Base-by-base conservation (phyloP, 352 stramenopile genomes). In the Pythium scleroteichum region DNA sequence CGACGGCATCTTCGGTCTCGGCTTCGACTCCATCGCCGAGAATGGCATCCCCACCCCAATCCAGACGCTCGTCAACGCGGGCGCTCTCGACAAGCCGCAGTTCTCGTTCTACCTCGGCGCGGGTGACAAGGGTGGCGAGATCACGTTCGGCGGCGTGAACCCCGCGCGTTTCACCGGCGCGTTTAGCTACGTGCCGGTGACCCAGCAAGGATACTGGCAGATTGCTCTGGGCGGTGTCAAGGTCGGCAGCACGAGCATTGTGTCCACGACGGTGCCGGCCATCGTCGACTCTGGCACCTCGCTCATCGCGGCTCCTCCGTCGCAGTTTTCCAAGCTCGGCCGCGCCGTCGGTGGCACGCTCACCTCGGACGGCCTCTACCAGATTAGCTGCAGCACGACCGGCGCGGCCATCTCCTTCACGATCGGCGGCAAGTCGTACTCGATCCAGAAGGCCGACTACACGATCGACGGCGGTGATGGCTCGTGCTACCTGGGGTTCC, bases 281-380 rank as follows among this genome's bases (percentile, higher is more conserved):
- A 98, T 99, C 71, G 79, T 99, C 26, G 96, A 99, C 82, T 98
- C 91, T 9, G 96, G 96, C 47, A 99, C 96, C 17, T 98, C 91
- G 45, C 79, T 99, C 7, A 91, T 99, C 42, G 89, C 90, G 1
- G 96, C 94, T 20, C 97, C 97, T 1, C 94, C 85, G 55, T 66
- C 79, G 17, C 79, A 96, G 44, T 81, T 99, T 45, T 71, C 79
- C 29, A 79, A 88, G 52, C 76, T 99, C 32, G 95, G 91, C 22
- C 59, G 76, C 12, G 48, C 79, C 1, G 73, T 98, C 40, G 95
- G 94, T 32, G 96, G 93, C 56, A 83, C 92, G 61, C 93, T 92
- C 59, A 81, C 20, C 12, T 51, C 23, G n/a, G 26, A 22, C 19
- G 41, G 40, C n/a, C 39, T 98, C 73, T 99, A 98, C 73, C 86